phyloP scores from a whole-genome alignment of 345 rosid species.

The Pistacia vera region DNA sequence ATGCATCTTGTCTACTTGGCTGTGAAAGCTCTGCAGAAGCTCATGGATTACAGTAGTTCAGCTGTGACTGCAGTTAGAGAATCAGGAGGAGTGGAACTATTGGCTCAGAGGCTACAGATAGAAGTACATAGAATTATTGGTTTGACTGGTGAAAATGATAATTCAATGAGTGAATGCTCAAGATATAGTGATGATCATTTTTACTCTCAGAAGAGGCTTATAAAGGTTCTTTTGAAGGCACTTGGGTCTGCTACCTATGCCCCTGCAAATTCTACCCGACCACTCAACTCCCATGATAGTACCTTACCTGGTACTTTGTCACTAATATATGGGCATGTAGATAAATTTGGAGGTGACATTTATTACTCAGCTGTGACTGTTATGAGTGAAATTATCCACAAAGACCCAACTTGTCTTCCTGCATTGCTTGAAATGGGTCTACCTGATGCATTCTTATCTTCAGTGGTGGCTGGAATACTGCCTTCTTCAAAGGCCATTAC shows the following conservation, averaged over 20 bases:
- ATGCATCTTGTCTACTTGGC: conserved; percentile 91
- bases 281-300: conserved; percentile 72
- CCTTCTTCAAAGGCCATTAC: conserved; percentile 96
- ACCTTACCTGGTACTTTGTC: conserved; percentile 78
- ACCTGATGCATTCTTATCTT: conserved; percentile 89
- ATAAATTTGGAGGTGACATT: conserved; percentile 92
- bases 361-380: conserved; percentile 95
- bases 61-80: conserved; percentile 88
- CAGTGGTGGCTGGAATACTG: conserved; percentile 77
- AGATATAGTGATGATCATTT: conserved; percentile 59
- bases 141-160: conserved; percentile 47
- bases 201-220: conserved; percentile 80
- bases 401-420: conserved; percentile 89
- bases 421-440: conserved; percentile 83
- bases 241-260: conserved; percentile 94
- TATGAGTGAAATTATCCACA: conserved; percentile 97
- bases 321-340: conserved; percentile 65
- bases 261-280: conserved; percentile 67
- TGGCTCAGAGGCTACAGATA: conserved; percentile 81
- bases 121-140: conserved; percentile 83
- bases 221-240: conserved; percentile 90
- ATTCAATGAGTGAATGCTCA: conserved; percentile 69
- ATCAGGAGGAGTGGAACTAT: conserved; percentile 89
- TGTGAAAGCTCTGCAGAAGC: conserved; percentile 89
- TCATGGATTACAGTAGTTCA: conserved; percentile 93